Conservation (phyloP, 2,329 filamentous ascomycete species). For the Monilinia aucupariae region DNA sequence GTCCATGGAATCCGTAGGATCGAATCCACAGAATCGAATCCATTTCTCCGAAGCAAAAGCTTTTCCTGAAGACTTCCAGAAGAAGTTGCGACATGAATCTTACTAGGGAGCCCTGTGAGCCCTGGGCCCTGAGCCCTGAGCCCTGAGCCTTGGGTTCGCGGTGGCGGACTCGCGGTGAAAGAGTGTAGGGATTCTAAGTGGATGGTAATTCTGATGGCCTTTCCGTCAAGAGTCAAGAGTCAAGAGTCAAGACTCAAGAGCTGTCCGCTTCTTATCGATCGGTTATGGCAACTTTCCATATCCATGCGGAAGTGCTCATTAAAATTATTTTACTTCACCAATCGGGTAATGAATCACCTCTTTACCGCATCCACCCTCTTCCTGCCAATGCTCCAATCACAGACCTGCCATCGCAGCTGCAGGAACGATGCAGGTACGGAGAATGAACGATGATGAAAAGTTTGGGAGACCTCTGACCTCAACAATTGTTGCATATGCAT, state of each 20-base stretch:
- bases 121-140: neutral
- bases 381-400: neutral
- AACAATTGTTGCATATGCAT: conserved; percentile 14
- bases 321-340: conserved; percentile 10
- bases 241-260: no score
- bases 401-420: conserved; percentile 22
- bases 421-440: conserved; percentile 33
- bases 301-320: neutral
- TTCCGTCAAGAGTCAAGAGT: no score
- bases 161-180: conserved; percentile 10
- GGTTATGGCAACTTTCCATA: conserved; percentile 1
- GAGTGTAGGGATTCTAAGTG: conserved; percentile 11
- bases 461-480: conserved; percentile 9
- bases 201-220: conserved; percentile 1
- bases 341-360: conserved; percentile 17
- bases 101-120: conserved; percentile 3
- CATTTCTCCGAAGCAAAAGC: neutral
- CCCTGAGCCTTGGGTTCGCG: neutral
- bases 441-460: conserved; percentile 10
- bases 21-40: neutral
- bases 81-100: conserved; percentile 15
- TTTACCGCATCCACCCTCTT: neutral
- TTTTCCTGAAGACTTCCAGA: conserved; percentile 28
- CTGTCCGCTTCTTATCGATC: conserved; percentile 13
- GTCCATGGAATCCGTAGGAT: no score